These are phyloP conservation scores for Piper longum DNA, from an alignment of 164 flowering plant genomes.

Conservation along the genomic window DNA sequence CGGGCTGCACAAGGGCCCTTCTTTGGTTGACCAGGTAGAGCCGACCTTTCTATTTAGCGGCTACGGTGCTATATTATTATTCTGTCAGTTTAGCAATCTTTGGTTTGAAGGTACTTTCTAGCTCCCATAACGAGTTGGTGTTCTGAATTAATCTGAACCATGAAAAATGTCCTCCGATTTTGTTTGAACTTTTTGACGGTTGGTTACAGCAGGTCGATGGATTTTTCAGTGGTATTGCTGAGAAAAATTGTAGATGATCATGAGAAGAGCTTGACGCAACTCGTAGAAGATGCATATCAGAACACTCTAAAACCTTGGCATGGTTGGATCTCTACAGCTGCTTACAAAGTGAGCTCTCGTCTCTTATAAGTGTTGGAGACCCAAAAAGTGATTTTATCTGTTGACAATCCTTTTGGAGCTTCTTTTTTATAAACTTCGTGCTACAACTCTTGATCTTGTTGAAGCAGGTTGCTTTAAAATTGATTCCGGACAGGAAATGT, in stretches of 20 bases:
- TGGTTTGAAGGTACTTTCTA: too few species aligned
- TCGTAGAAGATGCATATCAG: constrained; percentile 56
- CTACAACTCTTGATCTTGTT: neutral
- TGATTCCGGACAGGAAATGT: constrained; percentile 51
- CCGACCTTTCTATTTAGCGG: neutral
- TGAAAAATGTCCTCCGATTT: neutral
- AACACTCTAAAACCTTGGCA: constrained; percentile 75
- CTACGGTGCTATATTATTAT: too few species aligned
- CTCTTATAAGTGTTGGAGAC: too few species aligned
- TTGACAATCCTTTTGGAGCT: too few species aligned
- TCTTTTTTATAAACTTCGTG: too few species aligned
- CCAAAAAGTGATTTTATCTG: too few species aligned
- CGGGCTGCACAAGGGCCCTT: constrained; percentile 54
- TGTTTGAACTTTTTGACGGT: neutral
- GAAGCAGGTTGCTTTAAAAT: constrained; percentile 54
- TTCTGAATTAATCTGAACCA: too few species aligned
- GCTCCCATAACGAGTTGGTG: too few species aligned
- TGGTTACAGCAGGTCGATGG: constrained; percentile 42
- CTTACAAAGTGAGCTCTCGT: constrained; percentile 37
- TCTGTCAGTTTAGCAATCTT: too few species aligned
- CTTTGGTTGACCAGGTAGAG: constrained; percentile 80
- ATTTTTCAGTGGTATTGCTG: constrained; percentile 43
- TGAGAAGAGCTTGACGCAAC: constrained; percentile 33
- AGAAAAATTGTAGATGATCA: constrained; percentile 37
- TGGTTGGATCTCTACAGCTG: constrained; percentile 86